Percentiles rank a stretch among this genome's conserved stretches.
Conservation (phyloP, 495 filamentous ascomycete genomes). For the Penicillium paxilli region DNA sequence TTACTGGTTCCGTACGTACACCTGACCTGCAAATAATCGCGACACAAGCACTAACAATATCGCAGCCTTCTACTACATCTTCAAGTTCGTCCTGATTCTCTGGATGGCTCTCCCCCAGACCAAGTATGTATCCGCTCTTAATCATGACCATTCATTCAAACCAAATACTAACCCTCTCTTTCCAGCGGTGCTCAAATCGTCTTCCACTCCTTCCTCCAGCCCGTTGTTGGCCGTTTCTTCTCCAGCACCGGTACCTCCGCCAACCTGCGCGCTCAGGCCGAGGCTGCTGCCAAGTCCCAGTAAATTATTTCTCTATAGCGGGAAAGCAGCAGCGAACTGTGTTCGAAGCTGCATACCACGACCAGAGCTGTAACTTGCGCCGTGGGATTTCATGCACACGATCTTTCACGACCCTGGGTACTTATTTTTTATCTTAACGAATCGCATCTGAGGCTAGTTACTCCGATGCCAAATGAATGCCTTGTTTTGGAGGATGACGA, state of each 20-base stretch:
- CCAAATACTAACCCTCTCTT: constrained; percentile 24
- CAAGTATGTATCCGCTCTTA: constrained; percentile 57
- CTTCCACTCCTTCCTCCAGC: constrained; percentile 94
- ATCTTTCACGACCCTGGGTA: background rate
- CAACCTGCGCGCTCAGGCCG: constrained; percentile 88
- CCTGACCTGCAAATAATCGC: background rate
- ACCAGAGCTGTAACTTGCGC: constrained; percentile 2
- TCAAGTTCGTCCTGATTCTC: constrained; percentile 95
- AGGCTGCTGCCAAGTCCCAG: constrained; percentile 62
- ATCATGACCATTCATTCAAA: background rate
- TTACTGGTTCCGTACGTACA: constrained; percentile 89
- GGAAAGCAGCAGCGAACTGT: constrained; percentile 14
- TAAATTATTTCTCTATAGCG: constrained; percentile 19
- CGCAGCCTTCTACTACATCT: constrained; percentile 96
- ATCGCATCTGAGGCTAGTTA: constrained; percentile 3
- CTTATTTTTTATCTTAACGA: background rate
- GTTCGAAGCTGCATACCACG: constrained; percentile 9
- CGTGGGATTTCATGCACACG: background rate
- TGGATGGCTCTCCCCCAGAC: constrained; percentile 97
- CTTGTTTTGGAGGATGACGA: constrained; percentile 4
- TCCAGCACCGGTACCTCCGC: constrained; percentile 72
- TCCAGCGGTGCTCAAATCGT: constrained; percentile 90
- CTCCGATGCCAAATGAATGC: constrained; percentile 7
- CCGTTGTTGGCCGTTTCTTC: constrained; percentile 91
- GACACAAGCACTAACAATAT: constrained; percentile 6